Base-by-base conservation (phyloP, 352 stramenopile genomes). In the Globisporangium yorkense region DNA sequence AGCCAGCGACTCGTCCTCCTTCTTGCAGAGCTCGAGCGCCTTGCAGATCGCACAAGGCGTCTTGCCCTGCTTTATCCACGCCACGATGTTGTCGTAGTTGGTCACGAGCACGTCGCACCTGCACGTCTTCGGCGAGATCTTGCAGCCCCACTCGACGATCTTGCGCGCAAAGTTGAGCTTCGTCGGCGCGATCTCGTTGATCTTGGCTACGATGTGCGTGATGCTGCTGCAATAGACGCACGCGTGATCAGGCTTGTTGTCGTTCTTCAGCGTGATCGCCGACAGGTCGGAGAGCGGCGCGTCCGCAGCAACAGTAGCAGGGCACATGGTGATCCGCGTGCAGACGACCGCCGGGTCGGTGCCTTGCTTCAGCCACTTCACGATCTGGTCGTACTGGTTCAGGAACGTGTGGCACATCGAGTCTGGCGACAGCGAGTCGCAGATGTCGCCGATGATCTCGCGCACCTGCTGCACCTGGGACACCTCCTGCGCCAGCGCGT, bases 371-470 rank as follows among this genome's bases (percentile, higher is more conserved):
- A 94, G 61, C 84, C 82, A 92, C 33, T 80, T 63, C 5, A 94
- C 82, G 51, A 94, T 84, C 24, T 81, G 66, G 56, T 94, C 82
- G 49, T 75, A 92, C 53, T 75, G 74, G 45, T 89, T 84, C 9
- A 91, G 47, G 62, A 94, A 87, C 46, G 66, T 68, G 67, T 91
- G 84, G 71, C 84, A 94, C 76, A 80, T 87, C 6, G 82, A 92
- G 54, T 89, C 78, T 4, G 61, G 47, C 16, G 75, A 55, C 76
- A 90, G 87, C 47, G 76, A 75, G 47, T 88, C 71, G 57, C 82
- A 92, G 29, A 92, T 61, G 57, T 92, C 82, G 49, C 76, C 82
- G 10, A 92, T 86, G 54, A 92, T 84, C 9, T 72, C 76, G 53
- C 80, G 77, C 27, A 88, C 80, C 54, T 85, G 65, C 59, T 90